Percentiles rank a stretch among this genome's conserved stretches.
These are phyloP conservation scores for Exophiala dermatitidis DNA, from an alignment of 2,329 filamentous ascomycete species.

Conservation along the genomic window DNA sequence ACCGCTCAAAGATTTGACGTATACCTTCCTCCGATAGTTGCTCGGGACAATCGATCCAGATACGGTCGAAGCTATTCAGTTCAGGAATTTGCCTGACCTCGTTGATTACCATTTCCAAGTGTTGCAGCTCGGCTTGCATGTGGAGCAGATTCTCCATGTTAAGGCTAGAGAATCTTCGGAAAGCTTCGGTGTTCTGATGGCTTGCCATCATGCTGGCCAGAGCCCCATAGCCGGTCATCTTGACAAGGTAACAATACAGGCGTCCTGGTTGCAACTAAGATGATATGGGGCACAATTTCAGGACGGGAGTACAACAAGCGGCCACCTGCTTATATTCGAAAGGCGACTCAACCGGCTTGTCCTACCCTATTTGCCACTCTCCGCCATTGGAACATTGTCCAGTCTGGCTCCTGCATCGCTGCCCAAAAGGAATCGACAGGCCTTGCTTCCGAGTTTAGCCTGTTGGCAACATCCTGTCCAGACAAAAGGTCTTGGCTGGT, in stretches of 20 bases:
- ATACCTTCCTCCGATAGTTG: conserved; percentile 20
- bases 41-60: conserved; percentile 20
- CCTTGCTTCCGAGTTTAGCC: background rate
- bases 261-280: background rate
- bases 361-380: conserved; percentile 7
- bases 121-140: conserved; percentile 24
- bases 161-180: conserved; percentile 21
- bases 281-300: conserved; percentile 10
- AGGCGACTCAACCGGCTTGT: conserved; percentile 5
- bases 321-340: conserved; percentile 18
- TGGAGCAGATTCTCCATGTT: conserved; percentile 22
- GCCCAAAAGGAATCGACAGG: conserved; percentile 10
- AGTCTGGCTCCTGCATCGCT: conserved; percentile 9
- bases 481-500: background rate
- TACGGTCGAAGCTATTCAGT: conserved; percentile 18
- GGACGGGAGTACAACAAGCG: conserved; percentile 15
- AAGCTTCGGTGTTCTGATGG: conserved; percentile 18
- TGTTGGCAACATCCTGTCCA: background rate
- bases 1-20: conserved; percentile 20
- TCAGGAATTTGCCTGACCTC: conserved; percentile 17
- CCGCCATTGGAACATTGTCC: conserved; percentile 3
- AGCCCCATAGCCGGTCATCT: conserved; percentile 21
- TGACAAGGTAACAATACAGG: conserved; percentile 1
- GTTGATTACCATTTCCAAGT: conserved; percentile 21
- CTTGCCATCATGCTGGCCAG: conserved; percentile 22